Percentiles rank a stretch among this genome's conserved stretches.
Conservation (phyloP, 1,284 basidiomycete species). For the Cutaneotrichosporon dermatis region DNA sequence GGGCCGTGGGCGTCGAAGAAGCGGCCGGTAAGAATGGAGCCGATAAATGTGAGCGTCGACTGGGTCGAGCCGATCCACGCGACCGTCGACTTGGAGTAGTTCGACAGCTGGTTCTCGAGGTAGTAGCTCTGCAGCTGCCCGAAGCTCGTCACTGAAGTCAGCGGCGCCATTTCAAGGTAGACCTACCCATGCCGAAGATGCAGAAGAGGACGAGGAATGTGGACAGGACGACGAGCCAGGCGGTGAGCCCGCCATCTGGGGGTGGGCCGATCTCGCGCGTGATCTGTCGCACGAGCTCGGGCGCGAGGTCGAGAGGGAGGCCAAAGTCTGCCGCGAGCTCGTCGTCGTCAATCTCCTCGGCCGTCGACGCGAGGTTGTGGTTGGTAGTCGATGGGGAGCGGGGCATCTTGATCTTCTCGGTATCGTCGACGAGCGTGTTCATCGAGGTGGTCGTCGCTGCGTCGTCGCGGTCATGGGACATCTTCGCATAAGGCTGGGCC, state of each 20-base stretch:
- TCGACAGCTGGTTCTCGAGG: slow-evolving; percentile 19
- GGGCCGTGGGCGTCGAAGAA: slow-evolving; percentile 27
- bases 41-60: slow-evolving; percentile 22
- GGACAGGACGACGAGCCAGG: slow-evolving; percentile 24
- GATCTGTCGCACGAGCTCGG: slow-evolving; percentile 1
- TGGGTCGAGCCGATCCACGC: slow-evolving; percentile 27
- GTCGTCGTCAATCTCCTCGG: not conserved
- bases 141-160: slow-evolving; percentile 23
- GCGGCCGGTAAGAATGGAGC: slow-evolving; percentile 26
- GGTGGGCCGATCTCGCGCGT: slow-evolving; percentile 17
- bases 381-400: not conserved
- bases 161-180: slow-evolving; percentile 6
- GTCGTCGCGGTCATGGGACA: not conserved
- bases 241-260: slow-evolving; percentile 27
- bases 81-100: slow-evolving; percentile 18
- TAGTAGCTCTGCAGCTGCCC: slow-evolving; percentile 27
- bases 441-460: not conserved
- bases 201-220: slow-evolving; percentile 28
- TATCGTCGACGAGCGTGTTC: not conserved
- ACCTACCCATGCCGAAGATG: slow-evolving; percentile 23
- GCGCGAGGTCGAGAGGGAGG: not conserved
- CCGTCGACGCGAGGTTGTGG: no score
- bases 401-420: not conserved
- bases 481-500: not conserved
- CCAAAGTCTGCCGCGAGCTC: not conserved